phyloP scores from a whole-genome alignment of 2,329 filamentous ascomycete species.

The Trichoderma pleuroti region DNA sequence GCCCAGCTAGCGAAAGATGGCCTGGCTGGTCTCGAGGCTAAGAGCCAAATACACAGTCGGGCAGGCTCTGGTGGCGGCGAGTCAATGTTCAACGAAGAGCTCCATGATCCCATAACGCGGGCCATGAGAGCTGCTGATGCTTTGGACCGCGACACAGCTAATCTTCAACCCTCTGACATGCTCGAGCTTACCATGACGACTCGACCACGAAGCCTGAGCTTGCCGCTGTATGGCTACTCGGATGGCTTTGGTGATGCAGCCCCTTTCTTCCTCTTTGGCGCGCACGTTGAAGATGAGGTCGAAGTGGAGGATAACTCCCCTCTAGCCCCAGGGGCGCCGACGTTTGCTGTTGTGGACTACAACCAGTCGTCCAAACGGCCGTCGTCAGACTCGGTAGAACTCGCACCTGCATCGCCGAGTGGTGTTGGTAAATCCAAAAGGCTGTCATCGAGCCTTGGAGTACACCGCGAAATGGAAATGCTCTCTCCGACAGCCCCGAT shows the following conservation, averaged over 20 bases:
- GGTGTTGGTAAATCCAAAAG: conserved; percentile 36
- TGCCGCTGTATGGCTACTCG: conserved; percentile 45
- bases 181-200: conserved; percentile 43
- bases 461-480: conserved; percentile 3
- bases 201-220: conserved; percentile 47
- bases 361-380: conserved; percentile 23
- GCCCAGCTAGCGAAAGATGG: conserved; percentile 50
- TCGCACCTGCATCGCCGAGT: conserved; percentile 31
- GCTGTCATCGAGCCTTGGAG: not conserved
- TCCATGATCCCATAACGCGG: conserved; percentile 48
- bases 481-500: conserved; percentile 34
- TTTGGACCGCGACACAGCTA: conserved; percentile 53
- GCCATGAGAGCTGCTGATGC: conserved; percentile 59
- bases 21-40: conserved; percentile 36
- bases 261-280: conserved; percentile 49
- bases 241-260: conserved; percentile 44
- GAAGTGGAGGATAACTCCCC: conserved; percentile 22
- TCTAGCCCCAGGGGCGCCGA: conserved; percentile 24
- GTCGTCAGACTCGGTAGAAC: conserved; percentile 21
- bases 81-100: conserved; percentile 21
- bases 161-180: conserved; percentile 48
- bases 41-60: conserved; percentile 23
- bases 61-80: conserved; percentile 21
- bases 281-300: conserved; percentile 26
- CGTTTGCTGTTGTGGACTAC: conserved; percentile 30